Evolutionary conservation across 306 rosid species (phyloP).

Genomic region (Hippophae rhamnoides): DNA sequence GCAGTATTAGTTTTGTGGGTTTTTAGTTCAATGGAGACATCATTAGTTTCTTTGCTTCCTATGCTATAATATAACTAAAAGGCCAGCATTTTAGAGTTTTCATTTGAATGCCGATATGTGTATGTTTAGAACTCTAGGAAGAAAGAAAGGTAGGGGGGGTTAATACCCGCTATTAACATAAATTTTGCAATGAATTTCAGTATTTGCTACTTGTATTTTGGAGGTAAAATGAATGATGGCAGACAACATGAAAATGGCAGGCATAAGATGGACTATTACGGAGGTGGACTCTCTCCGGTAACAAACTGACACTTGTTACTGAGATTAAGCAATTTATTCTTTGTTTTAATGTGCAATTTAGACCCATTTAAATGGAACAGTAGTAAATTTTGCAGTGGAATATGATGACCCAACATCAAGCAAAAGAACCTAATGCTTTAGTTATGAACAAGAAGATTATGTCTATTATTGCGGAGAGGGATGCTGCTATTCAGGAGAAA

Average conservation of each 20-base stretch:
- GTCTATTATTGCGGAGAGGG: constrained; percentile 89
- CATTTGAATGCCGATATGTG: constrained; percentile 13
- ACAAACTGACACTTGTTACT: constrained; percentile 18
- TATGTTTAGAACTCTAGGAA: constrained; percentile 9
- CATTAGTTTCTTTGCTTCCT: neutral
- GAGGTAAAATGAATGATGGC: constrained; percentile 60
- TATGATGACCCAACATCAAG: constrained; percentile 61
- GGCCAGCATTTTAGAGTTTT: constrained; percentile 13
- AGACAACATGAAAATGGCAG: constrained; percentile 62
- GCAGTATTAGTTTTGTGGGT: too few relatives aligned
- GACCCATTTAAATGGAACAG: constrained; percentile 23
- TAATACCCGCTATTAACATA: neutral
- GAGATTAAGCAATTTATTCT: constrained; percentile 2
- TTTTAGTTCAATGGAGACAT: too few relatives aligned
- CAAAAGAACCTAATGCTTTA: constrained; percentile 83
- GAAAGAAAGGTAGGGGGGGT: constrained; percentile 9
- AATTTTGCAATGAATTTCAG: constrained; percentile 19
- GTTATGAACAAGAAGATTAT: constrained; percentile 92
- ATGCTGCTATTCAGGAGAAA: constrained; percentile 66
- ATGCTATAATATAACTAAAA: constrained; percentile 14
- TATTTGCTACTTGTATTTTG: constrained; percentile 23
- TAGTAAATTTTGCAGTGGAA: constrained; percentile 64
- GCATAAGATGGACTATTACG: constrained; percentile 66
- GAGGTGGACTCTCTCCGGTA: constrained; percentile 61
- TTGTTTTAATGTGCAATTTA: constrained; percentile 8